Evolutionary conservation across 345 rosid species (phyloP), one percentile per base, ranked within the genome.

Genomic region (Lepidium aucheri): DNA sequence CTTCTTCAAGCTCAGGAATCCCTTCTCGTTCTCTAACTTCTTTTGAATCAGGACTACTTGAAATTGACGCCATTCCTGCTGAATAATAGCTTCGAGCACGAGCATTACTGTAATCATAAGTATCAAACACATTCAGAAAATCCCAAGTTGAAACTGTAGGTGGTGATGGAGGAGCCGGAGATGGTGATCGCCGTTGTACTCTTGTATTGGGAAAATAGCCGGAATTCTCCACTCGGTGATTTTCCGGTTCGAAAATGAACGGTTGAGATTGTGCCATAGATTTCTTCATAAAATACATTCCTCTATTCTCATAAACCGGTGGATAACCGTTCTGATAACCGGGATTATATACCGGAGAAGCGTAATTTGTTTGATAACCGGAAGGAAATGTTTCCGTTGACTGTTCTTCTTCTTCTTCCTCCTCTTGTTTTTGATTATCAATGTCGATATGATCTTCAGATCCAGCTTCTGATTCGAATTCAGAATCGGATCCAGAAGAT

Each of bases 21-120:
- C 97, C 97, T 80, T 93, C 98, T 44, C 95, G 80, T 63, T 88
- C 97, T 77, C 97, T 83, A 50, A 93, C 91, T 70, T 86, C 97
- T 51, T 83, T 86, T 4, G 94, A 93, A 73, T 93, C 98, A 10
- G 86, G 98, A 53, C 94, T 90, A 57, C 97, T 86, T 5, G 90
- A 57, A 34, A 46, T 83, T 32, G 97, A 93, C 38, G 87, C 79
- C 42, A 74, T 80, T 41, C 74, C 70, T 35, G 40, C 53, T 2
- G 84, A 70, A 40, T 62, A 63, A 8, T 70, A 70, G 46, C 63
- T 39, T 5, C 74, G 84, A 34, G 68, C 58, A 55, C 69, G 57
- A 11, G 53, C 76, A 61, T 38, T 75, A 11, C 44, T 50, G 3
- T 74, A 74, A 46, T 85, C 96, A 26, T 69, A 81, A 0, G 80